Conservation (phyloP, 352 stramenopile species). For the Salisapilia sapeloensis region DNA sequence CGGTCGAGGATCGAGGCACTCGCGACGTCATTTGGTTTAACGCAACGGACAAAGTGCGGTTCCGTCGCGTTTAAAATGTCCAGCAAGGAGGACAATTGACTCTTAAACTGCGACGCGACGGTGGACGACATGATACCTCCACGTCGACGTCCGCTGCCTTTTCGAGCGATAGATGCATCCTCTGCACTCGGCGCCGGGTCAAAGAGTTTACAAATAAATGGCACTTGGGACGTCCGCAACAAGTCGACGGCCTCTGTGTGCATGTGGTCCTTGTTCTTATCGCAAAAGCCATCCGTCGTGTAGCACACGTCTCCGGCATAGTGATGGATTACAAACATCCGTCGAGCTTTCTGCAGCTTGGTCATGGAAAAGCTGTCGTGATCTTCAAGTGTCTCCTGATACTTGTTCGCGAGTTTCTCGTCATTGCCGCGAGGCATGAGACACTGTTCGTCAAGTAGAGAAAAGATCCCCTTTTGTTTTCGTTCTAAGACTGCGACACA, state of each 20-base stretch:
- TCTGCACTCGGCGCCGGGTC: constrained; percentile 7
- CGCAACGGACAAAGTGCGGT: constrained; percentile 84
- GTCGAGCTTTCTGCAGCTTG: constrained; percentile 60
- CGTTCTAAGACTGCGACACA: constrained; percentile 64
- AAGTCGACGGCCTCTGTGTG: constrained; percentile 61
- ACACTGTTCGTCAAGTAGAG: constrained; percentile 74
- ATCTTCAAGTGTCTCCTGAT: constrained; percentile 44
- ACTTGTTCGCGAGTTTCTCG: constrained; percentile 72
- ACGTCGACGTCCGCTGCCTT: constrained; percentile 4
- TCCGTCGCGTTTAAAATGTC: constrained; percentile 89
- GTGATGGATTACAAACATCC: constrained; percentile 75
- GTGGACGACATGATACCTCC: constrained; percentile 74
- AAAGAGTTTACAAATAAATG: constrained; percentile 62
- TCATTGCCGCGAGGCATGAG: constrained; percentile 71
- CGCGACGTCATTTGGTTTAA: constrained; percentile 74
- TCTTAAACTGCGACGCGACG: constrained; percentile 87
- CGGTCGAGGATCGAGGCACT: constrained; percentile 44
- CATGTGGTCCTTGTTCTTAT: constrained; percentile 85
- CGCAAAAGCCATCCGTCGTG: constrained; percentile 59
- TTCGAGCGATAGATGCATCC: too few species aligned
- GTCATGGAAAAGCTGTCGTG: constrained; percentile 50
- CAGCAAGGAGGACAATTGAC: constrained; percentile 84
- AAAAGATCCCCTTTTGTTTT: constrained; percentile 61
- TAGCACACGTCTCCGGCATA: constrained; percentile 79
- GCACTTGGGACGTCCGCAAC: constrained; percentile 37